Evolutionary conservation across 164 flowering plant genomes (phyloP).

Genomic region (Liquidambar formosana): DNA sequence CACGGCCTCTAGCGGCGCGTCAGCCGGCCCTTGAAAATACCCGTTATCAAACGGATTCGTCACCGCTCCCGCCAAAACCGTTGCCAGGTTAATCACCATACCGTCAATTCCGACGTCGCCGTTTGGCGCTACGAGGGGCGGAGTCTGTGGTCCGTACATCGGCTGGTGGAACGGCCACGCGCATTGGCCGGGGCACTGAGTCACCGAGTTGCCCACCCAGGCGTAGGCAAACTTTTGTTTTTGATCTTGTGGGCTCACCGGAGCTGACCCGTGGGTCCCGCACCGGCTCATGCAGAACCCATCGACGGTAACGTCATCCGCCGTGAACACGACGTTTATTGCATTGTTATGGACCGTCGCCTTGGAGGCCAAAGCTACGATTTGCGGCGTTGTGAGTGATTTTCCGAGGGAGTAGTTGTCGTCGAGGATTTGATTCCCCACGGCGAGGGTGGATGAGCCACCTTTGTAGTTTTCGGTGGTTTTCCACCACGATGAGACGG

Average conservation of each 20-base stretch:
- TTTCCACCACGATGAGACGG: constrained; percentile 47
- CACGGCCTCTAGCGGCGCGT: constrained; percentile 21
- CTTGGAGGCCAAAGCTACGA: constrained; percentile 15
- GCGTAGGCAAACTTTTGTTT: constrained; percentile 27
- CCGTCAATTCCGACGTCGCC: constrained; percentile 64
- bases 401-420: constrained; percentile 13
- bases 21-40: constrained; percentile 23
- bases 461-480: constrained; percentile 30
- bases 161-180: constrained; percentile 78
- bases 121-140: constrained; percentile 60
- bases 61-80: constrained; percentile 55
- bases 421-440: constrained; percentile 18
- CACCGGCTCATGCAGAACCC: constrained; percentile 45
- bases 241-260: constrained; percentile 4
- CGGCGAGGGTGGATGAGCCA: not conserved
- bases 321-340: constrained; percentile 42
- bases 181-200: constrained; percentile 65
- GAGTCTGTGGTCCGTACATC: constrained; percentile 55
- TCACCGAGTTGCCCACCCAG: constrained; percentile 62
- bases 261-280: constrained; percentile 44
- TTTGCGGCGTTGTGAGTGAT: not conserved
- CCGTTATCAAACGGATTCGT: constrained; percentile 57
- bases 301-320: constrained; percentile 42
- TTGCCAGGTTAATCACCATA: constrained; percentile 57
- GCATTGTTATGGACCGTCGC: constrained; percentile 29